These are phyloP conservation scores for Leishmania tarentolae DNA, from an alignment of 208 protist species.

Conservation along the genomic window DNA sequence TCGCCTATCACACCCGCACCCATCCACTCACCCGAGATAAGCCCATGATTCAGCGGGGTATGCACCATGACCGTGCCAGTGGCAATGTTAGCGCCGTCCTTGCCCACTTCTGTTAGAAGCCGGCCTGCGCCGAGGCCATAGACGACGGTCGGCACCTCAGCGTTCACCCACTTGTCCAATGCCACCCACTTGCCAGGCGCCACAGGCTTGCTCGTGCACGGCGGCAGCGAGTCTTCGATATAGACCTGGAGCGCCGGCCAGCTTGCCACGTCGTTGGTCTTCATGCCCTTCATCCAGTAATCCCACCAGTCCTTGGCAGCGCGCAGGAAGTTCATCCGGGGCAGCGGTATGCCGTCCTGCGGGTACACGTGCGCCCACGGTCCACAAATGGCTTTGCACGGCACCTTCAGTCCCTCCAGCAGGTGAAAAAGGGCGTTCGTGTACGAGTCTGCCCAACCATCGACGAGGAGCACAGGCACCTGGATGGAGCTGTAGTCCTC, in stretches of 20 bases:
- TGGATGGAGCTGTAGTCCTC: conserved; percentile 60
- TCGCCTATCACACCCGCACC: conserved; percentile 57
- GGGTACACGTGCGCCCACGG: conserved; percentile 74
- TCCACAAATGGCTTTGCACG: conserved; percentile 57
- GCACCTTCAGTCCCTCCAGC: conserved; percentile 46
- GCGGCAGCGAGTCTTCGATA: conserved; percentile 50
- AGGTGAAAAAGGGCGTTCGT: conserved; percentile 62
- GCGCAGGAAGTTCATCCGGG: conserved; percentile 65
- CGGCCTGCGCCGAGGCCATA: conserved; percentile 27
- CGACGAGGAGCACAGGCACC: conserved; percentile 52
- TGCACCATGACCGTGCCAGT: conserved; percentile 34
- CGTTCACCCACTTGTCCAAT: conserved; percentile 42
- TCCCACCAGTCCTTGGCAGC: conserved; percentile 63
- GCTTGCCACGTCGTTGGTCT: conserved; percentile 37
- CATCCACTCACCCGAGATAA: conserved; percentile 69
- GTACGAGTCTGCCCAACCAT: conserved; percentile 70
- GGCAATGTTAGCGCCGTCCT: neutral
- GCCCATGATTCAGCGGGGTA: conserved; percentile 65
- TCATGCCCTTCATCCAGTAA: conserved; percentile 42
- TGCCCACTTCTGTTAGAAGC: conserved; percentile 6
- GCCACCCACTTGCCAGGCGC: conserved; percentile 52
- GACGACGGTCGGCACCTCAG: conserved; percentile 18
- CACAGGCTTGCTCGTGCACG: conserved; percentile 45
- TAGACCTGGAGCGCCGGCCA: conserved; percentile 52
- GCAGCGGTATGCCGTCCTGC: conserved; percentile 54